These are phyloP conservation scores for Cladosporium halotolerans DNA, from an alignment of 2,329 filamentous ascomycete genomes.

Conservation along the genomic window DNA sequence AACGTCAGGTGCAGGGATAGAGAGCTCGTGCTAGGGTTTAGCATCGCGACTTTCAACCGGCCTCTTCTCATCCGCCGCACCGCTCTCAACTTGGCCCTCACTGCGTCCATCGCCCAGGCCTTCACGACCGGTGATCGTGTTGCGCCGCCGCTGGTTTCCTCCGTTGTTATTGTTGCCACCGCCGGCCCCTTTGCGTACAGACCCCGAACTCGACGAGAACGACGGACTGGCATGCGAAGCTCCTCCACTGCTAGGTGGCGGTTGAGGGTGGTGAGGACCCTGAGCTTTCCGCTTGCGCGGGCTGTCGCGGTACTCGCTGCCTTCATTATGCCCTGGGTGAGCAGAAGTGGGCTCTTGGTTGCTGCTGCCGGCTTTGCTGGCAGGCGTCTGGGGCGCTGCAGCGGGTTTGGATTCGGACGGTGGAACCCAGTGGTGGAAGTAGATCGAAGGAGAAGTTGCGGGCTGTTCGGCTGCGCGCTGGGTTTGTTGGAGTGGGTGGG, in stretches of 20 bases:
- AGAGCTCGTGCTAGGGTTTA: neutral
- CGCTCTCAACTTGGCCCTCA: constrained; percentile 17
- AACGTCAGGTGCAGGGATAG: too few species aligned
- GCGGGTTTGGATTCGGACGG: constrained; percentile 55
- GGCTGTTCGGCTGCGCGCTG: constrained; percentile 54
- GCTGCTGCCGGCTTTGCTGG: constrained; percentile 43
- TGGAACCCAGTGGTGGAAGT: constrained; percentile 91
- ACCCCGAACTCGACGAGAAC: constrained; percentile 51
- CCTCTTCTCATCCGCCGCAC: constrained; percentile 18
- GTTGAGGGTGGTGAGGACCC: constrained; percentile 46
- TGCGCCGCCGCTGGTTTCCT: constrained; percentile 56
- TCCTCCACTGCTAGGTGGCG: constrained; percentile 42
- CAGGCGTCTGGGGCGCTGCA: constrained; percentile 57
- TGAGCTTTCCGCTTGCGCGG: constrained; percentile 79
- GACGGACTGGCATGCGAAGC: constrained; percentile 44
- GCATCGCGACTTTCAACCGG: constrained; percentile 7
- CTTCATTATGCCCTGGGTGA: constrained; percentile 46
- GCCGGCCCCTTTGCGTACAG: constrained; percentile 46
- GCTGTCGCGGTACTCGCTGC: constrained; percentile 62
- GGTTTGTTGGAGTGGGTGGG: constrained; percentile 39
- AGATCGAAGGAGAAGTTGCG: constrained; percentile 67
- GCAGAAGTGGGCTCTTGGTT: constrained; percentile 41
- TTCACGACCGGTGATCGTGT: constrained; percentile 49
- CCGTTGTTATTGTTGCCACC: neutral
- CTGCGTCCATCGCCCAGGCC: constrained; percentile 15